A percentile compares a stretch with the other conserved stretches of the same genome.
phyloP scores from a whole-genome alignment of 805 yeast genomes.

The Brettanomyces sp. region DNA sequence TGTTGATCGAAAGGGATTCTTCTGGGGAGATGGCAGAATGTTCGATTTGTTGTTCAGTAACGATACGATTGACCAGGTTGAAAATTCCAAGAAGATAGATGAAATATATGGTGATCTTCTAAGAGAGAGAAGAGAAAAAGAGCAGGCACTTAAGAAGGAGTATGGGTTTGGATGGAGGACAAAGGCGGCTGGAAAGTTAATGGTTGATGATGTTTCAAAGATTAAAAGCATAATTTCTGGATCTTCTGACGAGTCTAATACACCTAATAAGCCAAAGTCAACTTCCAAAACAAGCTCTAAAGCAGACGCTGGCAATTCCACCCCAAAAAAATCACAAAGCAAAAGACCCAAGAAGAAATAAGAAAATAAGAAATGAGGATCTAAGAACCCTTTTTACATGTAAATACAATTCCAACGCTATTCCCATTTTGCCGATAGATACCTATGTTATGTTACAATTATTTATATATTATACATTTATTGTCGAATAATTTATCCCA shows the following conservation, averaged over 20 bases:
- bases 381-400: too few species aligned
- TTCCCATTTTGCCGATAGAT: neutral
- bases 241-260: neutral
- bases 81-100: constrained; percentile 31
- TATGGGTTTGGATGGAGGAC: constrained; percentile 52
- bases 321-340: neutral
- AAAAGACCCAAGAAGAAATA: neutral
- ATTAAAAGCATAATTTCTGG: constrained; percentile 5
- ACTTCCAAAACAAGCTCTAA: too few species aligned
- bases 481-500: neutral
- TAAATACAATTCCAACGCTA: neutral
- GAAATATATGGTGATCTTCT: constrained; percentile 22
- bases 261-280: neutral
- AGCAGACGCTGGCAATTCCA: too few species aligned
- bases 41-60: constrained; percentile 77
- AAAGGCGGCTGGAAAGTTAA: constrained; percentile 36
- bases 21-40: constrained; percentile 88
- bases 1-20: constrained; percentile 79
- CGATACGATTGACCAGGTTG: constrained; percentile 68
- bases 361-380: neutral
- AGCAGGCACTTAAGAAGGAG: constrained; percentile 42
- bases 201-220: constrained; percentile 33
- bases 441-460: neutral
- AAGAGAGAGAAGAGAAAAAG: constrained; percentile 47
- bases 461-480: neutral